Base-by-base conservation (phyloP, 192 early-diverging fungal species). In the Backusella morwellensis region DNA sequence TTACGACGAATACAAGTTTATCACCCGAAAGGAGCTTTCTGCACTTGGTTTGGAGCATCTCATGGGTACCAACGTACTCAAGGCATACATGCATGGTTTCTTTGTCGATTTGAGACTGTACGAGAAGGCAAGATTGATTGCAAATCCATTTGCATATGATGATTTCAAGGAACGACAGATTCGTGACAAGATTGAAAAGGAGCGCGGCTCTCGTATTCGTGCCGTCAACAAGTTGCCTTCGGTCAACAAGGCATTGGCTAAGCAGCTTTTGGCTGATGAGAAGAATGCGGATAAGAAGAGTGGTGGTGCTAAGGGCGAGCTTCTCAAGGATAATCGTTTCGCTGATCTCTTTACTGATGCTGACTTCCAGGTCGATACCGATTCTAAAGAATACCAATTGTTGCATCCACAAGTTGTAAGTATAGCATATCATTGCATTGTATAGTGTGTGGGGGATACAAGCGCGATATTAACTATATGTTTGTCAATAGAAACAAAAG, bases 1-100 rank as follows among this genome's bases (percentile, higher is more conserved):
- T 47, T 99, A 98, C 86, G 97, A 98, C 80, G 95, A 99, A 81
- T 99, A 99, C 91, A 97, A 98, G 80, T 99, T 99, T 87, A 94
- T 97, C 19, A 94, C 95, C 15, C 90, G 94, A 74, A 92, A 94
- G 71, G 98, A 99, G 78, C 88, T 99, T 14, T 81, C 90, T 19
- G 79, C 85, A 63, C 91, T 99, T 75, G 94, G 93, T 19, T 86
- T 99, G 78, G 93, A 97, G 69, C 95, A 98, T 76, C 87, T 97
- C 23, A 86, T 99, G 73, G 97, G 97, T 29, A 95, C 95, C 40
- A 91, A 94, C 75, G 90, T 97, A 9, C 90, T 98, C 77, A 96
- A 95, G 78, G 93, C 97, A 1, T 99, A 99, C 78, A 98, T 99
- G 97, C 97, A 99, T 83, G 97, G 97, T 69, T 99, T 96, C 92